phyloP scores from a whole-genome alignment of 257 asterid species.

The Penstemon barbatus region DNA sequence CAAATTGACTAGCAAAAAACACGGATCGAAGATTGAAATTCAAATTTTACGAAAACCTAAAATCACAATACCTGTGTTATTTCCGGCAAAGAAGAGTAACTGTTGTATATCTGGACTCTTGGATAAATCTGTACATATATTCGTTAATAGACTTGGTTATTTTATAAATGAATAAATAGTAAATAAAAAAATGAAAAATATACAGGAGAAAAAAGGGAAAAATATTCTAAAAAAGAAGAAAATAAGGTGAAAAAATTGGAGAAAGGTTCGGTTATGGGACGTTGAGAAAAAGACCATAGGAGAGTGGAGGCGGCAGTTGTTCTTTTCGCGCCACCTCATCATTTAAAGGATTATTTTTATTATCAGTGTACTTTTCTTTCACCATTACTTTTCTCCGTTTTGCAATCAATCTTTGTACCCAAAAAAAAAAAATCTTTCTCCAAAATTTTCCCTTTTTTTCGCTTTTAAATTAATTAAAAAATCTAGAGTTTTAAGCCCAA shows the following conservation, averaged over 20 bases:
- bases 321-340: conserved; percentile 26
- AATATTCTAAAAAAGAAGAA: neutral
- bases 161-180: neutral
- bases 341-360: neutral
- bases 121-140: neutral
- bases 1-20: neutral
- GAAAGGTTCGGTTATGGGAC: conserved; percentile 25
- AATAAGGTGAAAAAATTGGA: neutral
- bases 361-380: neutral
- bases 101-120: neutral
- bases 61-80: conserved; percentile 16
- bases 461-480: too few relatives aligned
- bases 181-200: neutral
- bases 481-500: too few relatives aligned
- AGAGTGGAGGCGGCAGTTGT: conserved; percentile 29
- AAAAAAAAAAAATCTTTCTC: too few relatives aligned
- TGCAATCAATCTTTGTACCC: too few relatives aligned
- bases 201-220: neutral
- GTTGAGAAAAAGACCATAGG: conserved; percentile 21
- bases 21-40: conserved; percentile 8
- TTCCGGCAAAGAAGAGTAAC: conserved; percentile 23
- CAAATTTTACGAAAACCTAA: neutral
- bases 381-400: neutral
- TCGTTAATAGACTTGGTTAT: neutral
- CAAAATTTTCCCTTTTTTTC: too few relatives aligned